Base-by-base conservation (phyloP, 306 rosid species). In the Gleditsia sinensis region DNA sequence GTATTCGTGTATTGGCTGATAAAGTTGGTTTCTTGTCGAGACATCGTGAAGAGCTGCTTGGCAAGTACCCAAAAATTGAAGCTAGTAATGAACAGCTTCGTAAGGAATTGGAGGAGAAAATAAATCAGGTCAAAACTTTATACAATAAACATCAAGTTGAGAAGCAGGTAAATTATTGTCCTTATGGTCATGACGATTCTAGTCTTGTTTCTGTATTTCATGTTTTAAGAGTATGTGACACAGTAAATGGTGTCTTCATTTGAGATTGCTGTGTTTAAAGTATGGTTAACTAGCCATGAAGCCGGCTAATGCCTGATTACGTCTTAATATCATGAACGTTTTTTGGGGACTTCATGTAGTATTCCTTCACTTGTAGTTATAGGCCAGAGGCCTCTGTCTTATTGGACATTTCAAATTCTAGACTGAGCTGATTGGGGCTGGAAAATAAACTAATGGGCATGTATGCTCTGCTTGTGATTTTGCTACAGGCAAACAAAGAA, bases 141-240 rank as follows among this genome's bases (percentile, higher is more conserved):
- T 87, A 83, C 83, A 75, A 89, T 37, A 90, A 94, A 83, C 99
- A 83, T 84, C 97, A 90, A 86, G 91, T 87, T 27, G 99, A 84
- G 84, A 94, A 92, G 78, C 96, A 92, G 99, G 99, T 94, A 81
- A 70, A 21, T 17, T 71, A 10, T 55, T 46, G 21, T 63, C 42
- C 43, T 40, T 56, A 1, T 69, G 73, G 68, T 42, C 28, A 25
- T 64, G 68, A 32, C 23, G 24, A 27, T 75, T 46, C 45, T 34
- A 32, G 36, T 51, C 14, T 40, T 7, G 6, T 74, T 50, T 71
- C 33, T 40, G n/a, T n/a, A n/a, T n/a, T n/a, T n/a, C n/a, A n/a
- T n/a, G n/a, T n/a, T n/a, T n/a, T n/a, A n/a, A n/a, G n/a, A n/a
- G n/a, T n/a, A n/a, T n/a, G n/a, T n/a, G n/a, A n/a, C n/a, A n/a